Conservation (phyloP, 2,329 filamentous ascomycete genomes). For the Aspergillus bombycis region DNA sequence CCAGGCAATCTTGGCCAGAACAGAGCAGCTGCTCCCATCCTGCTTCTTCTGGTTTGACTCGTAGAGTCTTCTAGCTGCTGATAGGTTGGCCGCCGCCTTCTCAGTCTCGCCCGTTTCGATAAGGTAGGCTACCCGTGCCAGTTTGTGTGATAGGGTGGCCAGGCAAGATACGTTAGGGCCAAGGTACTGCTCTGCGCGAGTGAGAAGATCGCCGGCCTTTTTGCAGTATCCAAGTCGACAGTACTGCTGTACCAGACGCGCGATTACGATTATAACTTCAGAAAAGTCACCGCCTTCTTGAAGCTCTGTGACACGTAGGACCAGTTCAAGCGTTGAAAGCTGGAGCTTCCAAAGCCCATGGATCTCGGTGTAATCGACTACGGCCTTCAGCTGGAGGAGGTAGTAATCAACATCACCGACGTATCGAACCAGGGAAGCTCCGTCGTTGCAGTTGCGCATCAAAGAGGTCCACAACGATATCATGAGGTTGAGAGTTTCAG, state of each 20-base stretch:
- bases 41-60: slow-evolving; percentile 36
- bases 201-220: slow-evolving; percentile 61
- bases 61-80: slow-evolving; percentile 32
- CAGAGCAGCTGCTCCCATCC: slow-evolving; percentile 37
- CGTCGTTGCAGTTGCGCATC: slow-evolving; percentile 47
- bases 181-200: slow-evolving; percentile 58
- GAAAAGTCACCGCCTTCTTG: slow-evolving; percentile 40
- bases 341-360: slow-evolving; percentile 57
- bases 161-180: slow-evolving; percentile 44
- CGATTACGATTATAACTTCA: slow-evolving; percentile 47
- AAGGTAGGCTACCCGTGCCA: slow-evolving; percentile 75
- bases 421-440: slow-evolving; percentile 44
- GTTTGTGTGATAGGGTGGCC: slow-evolving; percentile 61
- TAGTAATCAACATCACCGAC: slow-evolving; percentile 57
- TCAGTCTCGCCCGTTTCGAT: slow-evolving; percentile 67
- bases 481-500: slow-evolving; percentile 31
- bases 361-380: slow-evolving; percentile 61
- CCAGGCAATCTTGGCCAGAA: slow-evolving; percentile 45
- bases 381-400: slow-evolving; percentile 54
- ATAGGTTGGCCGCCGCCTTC: slow-evolving; percentile 54
- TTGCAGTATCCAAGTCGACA: slow-evolving; percentile 63
- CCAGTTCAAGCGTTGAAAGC: slow-evolving; percentile 53
- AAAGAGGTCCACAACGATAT: slow-evolving; percentile 45
- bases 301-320: slow-evolving; percentile 53
- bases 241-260: slow-evolving; percentile 58